Conservation (phyloP, 371 early-diverging fungal genomes). For the Rhizomucor miehei region DNA sequence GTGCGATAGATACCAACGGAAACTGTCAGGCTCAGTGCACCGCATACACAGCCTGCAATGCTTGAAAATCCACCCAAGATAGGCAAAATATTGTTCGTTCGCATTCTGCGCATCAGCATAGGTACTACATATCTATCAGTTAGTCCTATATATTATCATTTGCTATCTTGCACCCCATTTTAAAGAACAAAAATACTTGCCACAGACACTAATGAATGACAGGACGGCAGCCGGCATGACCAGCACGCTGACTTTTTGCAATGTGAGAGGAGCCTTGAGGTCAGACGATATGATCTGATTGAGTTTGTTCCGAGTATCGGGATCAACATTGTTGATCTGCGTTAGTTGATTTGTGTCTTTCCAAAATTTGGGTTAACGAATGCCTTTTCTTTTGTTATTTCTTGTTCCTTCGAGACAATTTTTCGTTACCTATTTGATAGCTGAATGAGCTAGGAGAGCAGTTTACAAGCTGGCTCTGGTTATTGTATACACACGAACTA, state of each 20-base stretch:
- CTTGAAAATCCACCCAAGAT: conserved; percentile 22
- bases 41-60: conserved; percentile 18
- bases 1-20: conserved; percentile 25
- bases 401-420: too few relatives aligned
- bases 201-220: conserved; percentile 20
- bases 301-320: neutral
- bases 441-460: conserved; percentile 18
- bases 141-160: neutral
- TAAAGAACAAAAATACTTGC: conserved; percentile 8
- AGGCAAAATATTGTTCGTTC: conserved; percentile 24
- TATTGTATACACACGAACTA: conserved; percentile 28
- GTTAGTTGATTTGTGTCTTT: conserved; percentile 9
- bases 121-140: conserved; percentile 1
- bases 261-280: conserved; percentile 1
- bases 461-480: conserved; percentile 5
- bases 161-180: too few relatives aligned
- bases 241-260: conserved; percentile 20
- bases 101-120: conserved; percentile 13
- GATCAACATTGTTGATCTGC: conserved; percentile 7
- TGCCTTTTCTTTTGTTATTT: too few relatives aligned
- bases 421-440: conserved; percentile 28
- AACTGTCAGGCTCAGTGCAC: conserved; percentile 23
- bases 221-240: conserved; percentile 29
- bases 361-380: too few relatives aligned
- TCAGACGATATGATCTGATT: conserved; percentile 7